These are phyloP conservation scores for Microdochium bolleyi DNA, from an alignment of 2,329 filamentous ascomycete genomes.

Conservation along the genomic window DNA sequence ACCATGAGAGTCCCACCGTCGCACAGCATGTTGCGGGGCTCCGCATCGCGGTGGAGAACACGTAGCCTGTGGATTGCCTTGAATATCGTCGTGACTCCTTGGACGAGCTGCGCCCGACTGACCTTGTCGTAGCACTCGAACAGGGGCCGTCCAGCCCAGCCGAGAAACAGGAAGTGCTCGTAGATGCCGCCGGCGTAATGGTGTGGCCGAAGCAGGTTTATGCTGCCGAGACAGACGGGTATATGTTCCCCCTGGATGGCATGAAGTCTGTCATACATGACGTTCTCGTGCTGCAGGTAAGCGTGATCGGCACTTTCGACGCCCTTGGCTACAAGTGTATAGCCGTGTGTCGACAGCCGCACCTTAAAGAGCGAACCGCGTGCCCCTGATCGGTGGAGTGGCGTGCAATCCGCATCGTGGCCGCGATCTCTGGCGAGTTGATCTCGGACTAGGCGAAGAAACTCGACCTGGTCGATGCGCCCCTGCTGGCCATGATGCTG, in stretches of 20 bases:
- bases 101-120: not conserved
- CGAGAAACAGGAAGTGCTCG: conserved; percentile 23
- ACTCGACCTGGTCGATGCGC: too few relatives aligned
- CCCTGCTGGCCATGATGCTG: conserved; percentile 9
- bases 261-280: conserved; percentile 19
- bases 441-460: too few relatives aligned
- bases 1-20: conserved; percentile 1
- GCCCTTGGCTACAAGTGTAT: conserved; percentile 30
- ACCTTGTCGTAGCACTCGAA: conserved; percentile 4
- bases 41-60: conserved; percentile 7
- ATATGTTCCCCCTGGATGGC: too few relatives aligned
- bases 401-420: too few relatives aligned
- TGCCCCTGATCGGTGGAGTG: too few relatives aligned
- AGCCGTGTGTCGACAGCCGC: too few relatives aligned
- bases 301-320: conserved; percentile 14
- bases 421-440: too few relatives aligned
- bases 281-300: conserved; percentile 18
- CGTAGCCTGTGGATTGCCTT: conserved; percentile 4
- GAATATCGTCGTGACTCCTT: too few relatives aligned
- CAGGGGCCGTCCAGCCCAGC: conserved; percentile 19
- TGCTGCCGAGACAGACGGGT: conserved; percentile 26
- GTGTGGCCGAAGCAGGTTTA: conserved; percentile 19
- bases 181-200: conserved; percentile 20
- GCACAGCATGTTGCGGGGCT: conserved; percentile 8
- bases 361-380: too few relatives aligned